Evolutionary conservation across 129 eudicot genomes (phyloP), one percentile per base, ranked within the genome.

Genomic region (Chrysanthemum seticuspe): DNA sequence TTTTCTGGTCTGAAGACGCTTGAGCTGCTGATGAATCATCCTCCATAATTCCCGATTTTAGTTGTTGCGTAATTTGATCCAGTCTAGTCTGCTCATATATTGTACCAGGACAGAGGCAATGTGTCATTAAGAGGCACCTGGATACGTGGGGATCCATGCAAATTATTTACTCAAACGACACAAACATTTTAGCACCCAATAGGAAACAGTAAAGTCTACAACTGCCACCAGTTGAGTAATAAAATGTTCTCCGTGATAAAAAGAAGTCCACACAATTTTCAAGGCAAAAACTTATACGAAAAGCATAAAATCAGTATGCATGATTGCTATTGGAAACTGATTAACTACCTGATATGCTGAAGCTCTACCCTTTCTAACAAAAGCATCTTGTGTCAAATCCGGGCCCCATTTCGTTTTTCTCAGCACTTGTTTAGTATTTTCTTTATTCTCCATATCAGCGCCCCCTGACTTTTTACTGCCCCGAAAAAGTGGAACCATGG

Each of bases 351-450:
- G 97, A 84, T 94, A 94, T 9, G 97, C 98, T 62, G 84, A 85
- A 68, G 97, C 96, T 85, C 95, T 86, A 75, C 93, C 97, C 69
- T 84, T 90, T 76, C 74, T 82, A 69, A 90, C 96, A 79, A 87
- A 63, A 51, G 93, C 61, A 84, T 90, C 98, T 76, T 84, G 90
- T 10, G 89, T 78, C 74, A 86, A 80, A 86, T 94, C 97, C 52
- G 92, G 89, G 52, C 96, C 98, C 98, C 98, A 94, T 83, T 86
- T 94, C 44, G 98, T 90, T 83, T 84, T 90, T 72, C 98, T 88
- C 60, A 52, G 88, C 48, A 76, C 73, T 65, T 79, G 87, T 71
- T 81, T 87, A 34, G 80, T 54, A 65, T 60, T 84, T 73, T 90
- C 97, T 56, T 84, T 89, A 64, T 58, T 74, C 27, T 63, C 78